Evolutionary conservation across 176 grass and related monocot species (phyloP).

Genomic region (Zoysia japonica): DNA sequence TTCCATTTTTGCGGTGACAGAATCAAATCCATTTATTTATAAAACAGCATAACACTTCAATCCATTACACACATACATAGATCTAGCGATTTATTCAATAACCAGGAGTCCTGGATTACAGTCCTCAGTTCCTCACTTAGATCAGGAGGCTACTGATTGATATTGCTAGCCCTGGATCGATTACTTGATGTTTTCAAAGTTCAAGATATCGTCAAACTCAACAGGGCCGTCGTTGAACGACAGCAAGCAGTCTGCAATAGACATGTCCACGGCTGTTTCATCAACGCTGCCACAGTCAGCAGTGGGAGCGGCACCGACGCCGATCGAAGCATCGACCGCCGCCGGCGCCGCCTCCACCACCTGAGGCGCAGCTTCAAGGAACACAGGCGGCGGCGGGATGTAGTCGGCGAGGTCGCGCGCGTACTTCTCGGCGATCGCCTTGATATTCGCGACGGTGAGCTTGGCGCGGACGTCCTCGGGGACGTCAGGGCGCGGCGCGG

Average conservation of each 20-base stretch:
- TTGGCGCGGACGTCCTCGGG: neutral
- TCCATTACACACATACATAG: neutral
- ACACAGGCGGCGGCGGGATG: neutral
- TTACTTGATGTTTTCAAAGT: neutral
- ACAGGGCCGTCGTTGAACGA: neutral
- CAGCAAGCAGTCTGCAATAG: neutral
- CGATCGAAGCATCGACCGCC: too few relatives aligned
- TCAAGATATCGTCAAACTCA: neutral
- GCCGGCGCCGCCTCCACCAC: too few relatives aligned
- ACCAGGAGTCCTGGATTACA: neutral
- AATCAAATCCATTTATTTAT: neutral
- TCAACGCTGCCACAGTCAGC: neutral
- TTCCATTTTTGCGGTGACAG: neutral
- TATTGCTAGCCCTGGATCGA: neutral
- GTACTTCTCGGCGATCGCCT: constrained; percentile 30
- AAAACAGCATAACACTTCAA: neutral
- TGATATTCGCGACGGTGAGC: constrained; percentile 17
- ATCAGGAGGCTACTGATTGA: neutral
- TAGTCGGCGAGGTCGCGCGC: neutral
- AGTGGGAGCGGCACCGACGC: neutral
- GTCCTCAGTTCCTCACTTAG: neutral
- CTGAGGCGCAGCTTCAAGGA: neutral
- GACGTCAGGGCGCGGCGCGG: constrained; percentile 25
- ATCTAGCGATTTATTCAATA: neutral
- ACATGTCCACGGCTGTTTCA: too few relatives aligned